Evolutionary conservation across 805 yeast species (phyloP).

Genomic region (Groenewaldozyma salmanticensis): DNA sequence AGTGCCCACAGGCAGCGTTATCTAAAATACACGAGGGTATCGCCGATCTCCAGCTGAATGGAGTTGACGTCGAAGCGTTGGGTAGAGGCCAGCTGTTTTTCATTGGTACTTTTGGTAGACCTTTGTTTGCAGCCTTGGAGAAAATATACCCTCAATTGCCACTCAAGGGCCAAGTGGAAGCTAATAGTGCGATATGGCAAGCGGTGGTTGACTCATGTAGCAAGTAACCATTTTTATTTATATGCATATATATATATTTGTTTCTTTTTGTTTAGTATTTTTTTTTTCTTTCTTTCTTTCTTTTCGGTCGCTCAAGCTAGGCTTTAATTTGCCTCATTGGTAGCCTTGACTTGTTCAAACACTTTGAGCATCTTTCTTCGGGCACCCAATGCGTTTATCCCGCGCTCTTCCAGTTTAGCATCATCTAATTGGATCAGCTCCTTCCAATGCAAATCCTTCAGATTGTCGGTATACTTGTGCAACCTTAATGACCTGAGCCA

Average conservation of each 20-base stretch:
- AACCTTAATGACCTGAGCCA: conserved; percentile 86
- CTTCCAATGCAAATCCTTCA: conserved; percentile 68
- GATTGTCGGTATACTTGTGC: conserved; percentile 86
- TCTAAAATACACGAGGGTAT: not conserved
- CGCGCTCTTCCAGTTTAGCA: conserved; percentile 57
- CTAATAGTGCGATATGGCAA: conserved; percentile 11
- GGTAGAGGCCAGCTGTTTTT: conserved; percentile 74
- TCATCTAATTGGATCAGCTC: conserved; percentile 67
- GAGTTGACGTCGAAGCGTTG: conserved; percentile 24
- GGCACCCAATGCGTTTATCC: conserved; percentile 94
- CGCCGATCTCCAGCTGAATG: not conserved
- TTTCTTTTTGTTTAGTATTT: too few relatives aligned
- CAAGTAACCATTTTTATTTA: not conserved
- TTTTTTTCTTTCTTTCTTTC: too few relatives aligned
- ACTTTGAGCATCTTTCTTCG: conserved; percentile 88
- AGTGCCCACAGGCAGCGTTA: not conserved
- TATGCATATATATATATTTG: not conserved
- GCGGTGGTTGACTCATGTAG: conserved; percentile 1
- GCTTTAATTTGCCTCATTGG: conserved; percentile 35
- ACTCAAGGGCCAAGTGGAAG: conserved; percentile 17
- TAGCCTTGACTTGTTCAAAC: conserved; percentile 68
- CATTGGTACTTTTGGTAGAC: conserved; percentile 70
- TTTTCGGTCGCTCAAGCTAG: too few relatives aligned
- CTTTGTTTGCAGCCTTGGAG: conserved; percentile 58
- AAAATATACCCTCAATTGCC: conserved; percentile 41